Evolutionary conservation across 2,329 filamentous ascomycete species (phyloP).

Genomic region (Cladosporium sp.): DNA sequence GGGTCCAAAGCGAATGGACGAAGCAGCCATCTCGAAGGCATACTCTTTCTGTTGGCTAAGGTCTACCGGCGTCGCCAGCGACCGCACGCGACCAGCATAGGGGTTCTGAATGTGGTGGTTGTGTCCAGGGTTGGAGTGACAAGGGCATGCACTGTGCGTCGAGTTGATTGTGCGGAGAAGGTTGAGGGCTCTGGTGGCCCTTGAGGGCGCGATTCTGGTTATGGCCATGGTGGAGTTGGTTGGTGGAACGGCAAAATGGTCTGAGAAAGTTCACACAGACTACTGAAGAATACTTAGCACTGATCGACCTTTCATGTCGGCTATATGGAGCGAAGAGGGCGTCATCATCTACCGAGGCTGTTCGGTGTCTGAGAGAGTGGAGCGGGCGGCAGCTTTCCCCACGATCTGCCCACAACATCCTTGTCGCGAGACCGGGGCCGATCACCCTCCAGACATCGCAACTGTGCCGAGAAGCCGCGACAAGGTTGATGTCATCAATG

Average conservation of each 20-base stretch:
- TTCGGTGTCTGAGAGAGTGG: not conserved
- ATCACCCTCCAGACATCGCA: too few relatives aligned
- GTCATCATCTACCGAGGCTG: conserved; percentile 1
- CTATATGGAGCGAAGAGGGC: not conserved
- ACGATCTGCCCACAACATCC: not conserved
- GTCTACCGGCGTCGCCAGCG: conserved; percentile 70
- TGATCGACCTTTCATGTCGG: not conserved
- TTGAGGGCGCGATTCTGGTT: conserved; percentile 38
- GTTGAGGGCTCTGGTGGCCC: conserved; percentile 57
- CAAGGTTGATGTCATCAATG: conserved; percentile 5
- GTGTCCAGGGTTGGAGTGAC: conserved; percentile 81
- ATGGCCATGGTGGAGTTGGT: conserved; percentile 26
- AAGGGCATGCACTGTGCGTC: conserved; percentile 78
- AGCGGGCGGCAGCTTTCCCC: conserved; percentile 2
- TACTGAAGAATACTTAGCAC: not conserved
- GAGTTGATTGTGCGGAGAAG: conserved; percentile 83
- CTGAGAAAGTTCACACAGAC: not conserved
- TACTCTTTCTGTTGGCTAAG: conserved; percentile 78
- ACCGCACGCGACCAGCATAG: conserved; percentile 47
- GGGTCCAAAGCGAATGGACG: conserved; percentile 86
- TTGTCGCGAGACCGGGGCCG: too few relatives aligned
- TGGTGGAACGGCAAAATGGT: not conserved
- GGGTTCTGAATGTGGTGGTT: conserved; percentile 40
- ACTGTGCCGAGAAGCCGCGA: too few relatives aligned
- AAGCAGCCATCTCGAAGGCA: conserved; percentile 97